phyloP scores from a whole-genome alignment of 163 green algal genomes.

The Chloromonas sp. region DNA sequence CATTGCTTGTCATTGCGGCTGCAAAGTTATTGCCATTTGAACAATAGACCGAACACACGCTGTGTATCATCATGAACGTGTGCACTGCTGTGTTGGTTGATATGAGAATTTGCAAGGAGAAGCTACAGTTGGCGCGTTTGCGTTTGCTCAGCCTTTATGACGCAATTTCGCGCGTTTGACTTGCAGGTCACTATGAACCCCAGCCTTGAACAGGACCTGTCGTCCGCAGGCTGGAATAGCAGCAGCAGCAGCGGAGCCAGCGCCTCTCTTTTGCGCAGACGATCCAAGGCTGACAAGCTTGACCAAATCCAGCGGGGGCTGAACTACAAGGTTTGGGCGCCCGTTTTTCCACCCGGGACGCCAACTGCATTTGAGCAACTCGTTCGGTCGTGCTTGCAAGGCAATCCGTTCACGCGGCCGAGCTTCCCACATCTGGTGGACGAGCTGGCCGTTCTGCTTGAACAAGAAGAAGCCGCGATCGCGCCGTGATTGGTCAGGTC shows the following conservation, averaged over 20 bases:
- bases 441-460: not conserved
- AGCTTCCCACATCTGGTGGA: not conserved
- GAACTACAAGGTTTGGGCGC: not conserved
- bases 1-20: too few relatives aligned
- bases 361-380: not conserved
- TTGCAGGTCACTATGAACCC: too few relatives aligned
- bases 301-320: not conserved
- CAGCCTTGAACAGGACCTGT: too few relatives aligned
- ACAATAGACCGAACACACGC: too few relatives aligned
- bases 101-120: too few relatives aligned
- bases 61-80: too few relatives aligned
- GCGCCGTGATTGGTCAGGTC: too few relatives aligned
- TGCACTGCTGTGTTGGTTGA: too few relatives aligned
- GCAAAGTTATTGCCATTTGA: too few relatives aligned
- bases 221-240: not conserved
- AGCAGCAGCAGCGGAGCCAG: not conserved
- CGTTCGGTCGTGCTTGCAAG: not conserved
- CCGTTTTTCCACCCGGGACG: not conserved
- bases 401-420: not conserved
- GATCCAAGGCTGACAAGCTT: not conserved
- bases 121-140: too few relatives aligned
- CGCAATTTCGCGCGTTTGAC: too few relatives aligned
- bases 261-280: not conserved
- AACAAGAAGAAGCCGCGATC: not conserved
- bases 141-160: too few relatives aligned